Percentiles rank a stretch among this genome's conserved stretches.
Conservation (phyloP, 2,329 filamentous ascomycete genomes). For the Leptographium galeiforme region DNA sequence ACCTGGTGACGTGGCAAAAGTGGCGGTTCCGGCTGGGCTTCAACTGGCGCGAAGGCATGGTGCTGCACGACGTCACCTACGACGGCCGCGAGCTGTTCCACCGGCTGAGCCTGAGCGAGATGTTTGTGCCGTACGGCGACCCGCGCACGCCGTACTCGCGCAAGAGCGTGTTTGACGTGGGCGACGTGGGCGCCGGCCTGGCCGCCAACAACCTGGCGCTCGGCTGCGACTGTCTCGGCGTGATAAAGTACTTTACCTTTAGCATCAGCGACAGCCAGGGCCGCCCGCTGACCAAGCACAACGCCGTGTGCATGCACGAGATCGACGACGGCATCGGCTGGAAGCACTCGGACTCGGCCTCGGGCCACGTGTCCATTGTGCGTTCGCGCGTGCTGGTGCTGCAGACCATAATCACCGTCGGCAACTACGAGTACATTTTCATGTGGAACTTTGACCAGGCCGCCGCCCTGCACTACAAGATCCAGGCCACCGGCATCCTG, state of each 20-base stretch:
- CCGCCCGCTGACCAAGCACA: constrained; percentile 28
- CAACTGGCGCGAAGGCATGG: constrained; percentile 44
- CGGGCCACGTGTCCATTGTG: constrained; percentile 43
- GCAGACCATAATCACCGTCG: constrained; percentile 54
- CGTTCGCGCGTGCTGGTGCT: constrained; percentile 49
- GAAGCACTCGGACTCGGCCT: constrained; percentile 58
- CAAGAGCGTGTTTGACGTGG: constrained; percentile 61
- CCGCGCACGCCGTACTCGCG: constrained; percentile 51
- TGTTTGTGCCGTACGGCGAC: constrained; percentile 53
- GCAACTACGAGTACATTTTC: constrained; percentile 54
- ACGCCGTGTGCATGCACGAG: constrained; percentile 55
- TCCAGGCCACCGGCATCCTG: constrained; percentile 52
- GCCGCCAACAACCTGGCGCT: constrained; percentile 49
- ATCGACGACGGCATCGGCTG: constrained; percentile 56
- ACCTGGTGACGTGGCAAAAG: constrained; percentile 46
- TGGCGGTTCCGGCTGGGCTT: constrained; percentile 59
- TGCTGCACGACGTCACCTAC: constrained; percentile 56
- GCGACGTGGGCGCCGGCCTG: constrained; percentile 53
- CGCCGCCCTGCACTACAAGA: constrained; percentile 46
- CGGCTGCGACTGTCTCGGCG: constrained; percentile 57
- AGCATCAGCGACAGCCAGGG: constrained; percentile 40
- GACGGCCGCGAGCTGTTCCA: constrained; percentile 52
- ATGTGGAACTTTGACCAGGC: constrained; percentile 44
- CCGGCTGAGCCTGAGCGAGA: constrained; percentile 53
- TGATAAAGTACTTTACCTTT: constrained; percentile 47